These are phyloP conservation scores for Mycena filopes DNA, from an alignment of 768 basidiomycete species.

Conservation along the genomic window DNA sequence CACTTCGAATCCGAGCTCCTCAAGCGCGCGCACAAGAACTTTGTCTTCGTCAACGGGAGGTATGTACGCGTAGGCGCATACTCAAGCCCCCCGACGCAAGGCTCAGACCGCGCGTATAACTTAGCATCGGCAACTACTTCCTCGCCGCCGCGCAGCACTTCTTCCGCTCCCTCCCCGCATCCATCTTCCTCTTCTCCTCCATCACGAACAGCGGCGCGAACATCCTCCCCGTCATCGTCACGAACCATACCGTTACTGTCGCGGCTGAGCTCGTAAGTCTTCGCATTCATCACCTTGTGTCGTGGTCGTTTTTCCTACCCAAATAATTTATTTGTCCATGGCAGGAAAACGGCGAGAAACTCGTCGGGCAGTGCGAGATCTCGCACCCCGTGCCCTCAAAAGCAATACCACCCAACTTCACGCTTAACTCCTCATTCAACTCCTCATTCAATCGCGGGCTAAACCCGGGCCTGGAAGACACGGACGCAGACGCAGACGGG, in stretches of 20 bases:
- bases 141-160: slow-evolving; percentile 89
- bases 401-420: slow-evolving; percentile 44
- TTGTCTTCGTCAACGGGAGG: slow-evolving; percentile 93
- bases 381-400: slow-evolving; percentile 71
- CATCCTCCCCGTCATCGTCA: slow-evolving; percentile 92
- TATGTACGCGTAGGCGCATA: no score
- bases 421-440: no score
- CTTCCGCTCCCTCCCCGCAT: slow-evolving; percentile 92
- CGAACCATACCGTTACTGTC: slow-evolving; percentile 96
- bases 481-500: slow-evolving; percentile 41
- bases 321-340: slow-evolving; percentile 9
- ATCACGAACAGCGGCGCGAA: slow-evolving; percentile 89
- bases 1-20: slow-evolving; percentile 91
- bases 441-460: no score
- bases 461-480: no score
- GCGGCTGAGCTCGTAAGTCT: slow-evolving; percentile 81
- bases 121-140: slow-evolving; percentile 93
- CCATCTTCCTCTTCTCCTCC: slow-evolving; percentile 93
- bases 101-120: no score
- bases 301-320: slow-evolving; percentile 20
- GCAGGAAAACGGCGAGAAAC: slow-evolving; percentile 77
- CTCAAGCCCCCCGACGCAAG: no score
- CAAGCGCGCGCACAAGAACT: slow-evolving; percentile 91
- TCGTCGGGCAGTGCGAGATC: slow-evolving; percentile 94
- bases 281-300: no score